Evolutionary conservation across 1,139 yeast species (phyloP).

Genomic region (Suzukiozyma palmioleophila): DNA sequence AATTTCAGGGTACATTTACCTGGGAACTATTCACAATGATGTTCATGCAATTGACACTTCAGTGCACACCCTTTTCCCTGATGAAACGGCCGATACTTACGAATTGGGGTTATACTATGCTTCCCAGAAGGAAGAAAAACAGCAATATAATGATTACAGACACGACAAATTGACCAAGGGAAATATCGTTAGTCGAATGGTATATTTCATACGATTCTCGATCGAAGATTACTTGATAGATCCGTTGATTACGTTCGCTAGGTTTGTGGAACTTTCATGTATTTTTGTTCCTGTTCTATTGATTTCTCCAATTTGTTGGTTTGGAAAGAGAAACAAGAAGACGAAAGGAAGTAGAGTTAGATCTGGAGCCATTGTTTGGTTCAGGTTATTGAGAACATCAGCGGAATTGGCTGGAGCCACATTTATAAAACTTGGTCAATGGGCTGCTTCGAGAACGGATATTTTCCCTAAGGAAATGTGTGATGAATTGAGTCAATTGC

Average conservation of each 20-base stretch:
- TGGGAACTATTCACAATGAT: constrained; percentile 21
- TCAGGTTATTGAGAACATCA: constrained; percentile 54
- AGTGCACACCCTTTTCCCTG: constrained; percentile 40
- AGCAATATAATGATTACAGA: constrained; percentile 22
- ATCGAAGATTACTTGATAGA: constrained; percentile 55
- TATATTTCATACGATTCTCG: constrained; percentile 35
- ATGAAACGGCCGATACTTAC: constrained; percentile 53
- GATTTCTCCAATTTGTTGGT: constrained; percentile 59
- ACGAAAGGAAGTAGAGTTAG: constrained; percentile 32
- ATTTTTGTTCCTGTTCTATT: constrained; percentile 70
- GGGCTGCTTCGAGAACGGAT: constrained; percentile 99
- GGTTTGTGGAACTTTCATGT: constrained; percentile 64
- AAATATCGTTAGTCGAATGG: constrained; percentile 21
- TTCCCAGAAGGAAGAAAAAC: constrained; percentile 49
- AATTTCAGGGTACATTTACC: constrained; percentile 3
- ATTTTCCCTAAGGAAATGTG: constrained; percentile 81
- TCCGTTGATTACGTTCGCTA: constrained; percentile 60
- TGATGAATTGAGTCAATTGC: constrained; percentile 68
- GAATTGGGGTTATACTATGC: constrained; percentile 64
- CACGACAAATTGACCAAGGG: constrained; percentile 21
- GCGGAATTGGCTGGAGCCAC: constrained; percentile 92
- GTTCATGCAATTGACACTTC: constrained; percentile 31
- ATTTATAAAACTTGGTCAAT: constrained; percentile 92
- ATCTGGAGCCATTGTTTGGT: constrained; percentile 73
- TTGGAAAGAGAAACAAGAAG: constrained; percentile 43